Conservation (phyloP, 805 yeast genomes). For the Myxozyma neotropica region DNA sequence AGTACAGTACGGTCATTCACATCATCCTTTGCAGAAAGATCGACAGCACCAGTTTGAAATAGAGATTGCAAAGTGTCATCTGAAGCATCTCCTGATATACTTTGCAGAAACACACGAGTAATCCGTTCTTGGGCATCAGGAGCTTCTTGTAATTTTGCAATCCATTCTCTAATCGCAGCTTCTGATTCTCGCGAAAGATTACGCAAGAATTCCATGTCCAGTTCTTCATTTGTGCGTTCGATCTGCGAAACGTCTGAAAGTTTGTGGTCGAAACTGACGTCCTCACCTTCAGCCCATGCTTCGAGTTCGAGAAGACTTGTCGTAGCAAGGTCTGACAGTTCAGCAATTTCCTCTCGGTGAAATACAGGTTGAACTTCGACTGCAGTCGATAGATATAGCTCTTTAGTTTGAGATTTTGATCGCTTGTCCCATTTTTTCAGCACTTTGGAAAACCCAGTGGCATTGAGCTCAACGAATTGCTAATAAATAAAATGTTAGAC, state of each 20-base stretch:
- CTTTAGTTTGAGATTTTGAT: conserved; percentile 92
- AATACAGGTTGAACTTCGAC: conserved; percentile 97
- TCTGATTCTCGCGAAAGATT: conserved; percentile 35
- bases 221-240: conserved; percentile 32
- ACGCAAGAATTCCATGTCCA: conserved; percentile 28
- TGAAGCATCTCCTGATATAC: conserved; percentile 66
- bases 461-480: conserved; percentile 92
- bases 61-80: conserved; percentile 59
- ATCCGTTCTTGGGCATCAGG: conserved; percentile 51
- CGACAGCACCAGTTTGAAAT: conserved; percentile 55
- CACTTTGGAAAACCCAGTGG: conserved; percentile 93
- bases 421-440: conserved; percentile 98
- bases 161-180: conserved; percentile 50
- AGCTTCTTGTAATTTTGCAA: conserved; percentile 48
- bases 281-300: conserved; percentile 60
- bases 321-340: conserved; percentile 68
- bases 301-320: conserved; percentile 68
- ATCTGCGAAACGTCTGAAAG: conserved; percentile 29
- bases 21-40: conserved; percentile 68
- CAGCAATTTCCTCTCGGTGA: conserved; percentile 83
- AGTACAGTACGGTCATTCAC: conserved; percentile 71
- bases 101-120: conserved; percentile 71
- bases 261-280: conserved; percentile 39
- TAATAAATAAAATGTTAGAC: conserved; percentile 39
- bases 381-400: conserved; percentile 85